These are phyloP conservation scores for Scopulariopsis brevicaulis DNA, from an alignment of 2,329 filamentous ascomycete genomes.

Conservation along the genomic window DNA sequence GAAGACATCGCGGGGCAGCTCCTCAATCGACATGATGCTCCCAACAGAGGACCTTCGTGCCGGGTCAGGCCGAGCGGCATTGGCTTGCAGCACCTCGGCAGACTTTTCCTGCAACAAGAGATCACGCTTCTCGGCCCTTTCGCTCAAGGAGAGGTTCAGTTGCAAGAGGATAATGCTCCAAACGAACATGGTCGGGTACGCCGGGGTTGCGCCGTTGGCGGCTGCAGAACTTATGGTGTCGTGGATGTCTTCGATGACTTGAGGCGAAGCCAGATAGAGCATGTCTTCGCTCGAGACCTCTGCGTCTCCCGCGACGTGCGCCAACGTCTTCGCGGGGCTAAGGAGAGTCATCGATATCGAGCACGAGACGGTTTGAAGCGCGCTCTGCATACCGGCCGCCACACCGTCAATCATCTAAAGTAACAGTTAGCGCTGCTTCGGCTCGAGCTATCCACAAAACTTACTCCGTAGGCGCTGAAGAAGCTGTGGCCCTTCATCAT, in stretches of 20 bases:
- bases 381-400: slow-evolving; percentile 6
- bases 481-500: slow-evolving; percentile 59
- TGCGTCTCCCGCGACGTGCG: slow-evolving; percentile 41
- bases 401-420: slow-evolving; percentile 5
- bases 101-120: slow-evolving; percentile 46
- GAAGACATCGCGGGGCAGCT: slow-evolving; percentile 47
- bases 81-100: slow-evolving; percentile 39
- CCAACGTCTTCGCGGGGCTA: slow-evolving; percentile 48
- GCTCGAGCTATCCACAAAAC: slow-evolving; percentile 12
- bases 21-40: slow-evolving; percentile 51
- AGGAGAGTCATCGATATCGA: slow-evolving; percentile 63
- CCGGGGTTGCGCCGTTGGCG: slow-evolving; percentile 43
- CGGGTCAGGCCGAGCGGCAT: slow-evolving; percentile 21
- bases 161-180: slow-evolving; percentile 70
- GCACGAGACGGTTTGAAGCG: slow-evolving; percentile 50
- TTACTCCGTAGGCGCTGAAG: slow-evolving; percentile 52
- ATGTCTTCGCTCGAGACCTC: slow-evolving; percentile 26
- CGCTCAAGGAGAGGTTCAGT: slow-evolving; percentile 53
- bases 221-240: slow-evolving; percentile 54
- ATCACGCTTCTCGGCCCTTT: slow-evolving; percentile 49
- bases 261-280: slow-evolving; percentile 55
- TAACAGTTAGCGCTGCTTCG: background rate
- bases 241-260: slow-evolving; percentile 63
- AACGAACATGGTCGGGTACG: slow-evolving; percentile 64
- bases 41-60: slow-evolving; percentile 47